Conservation (phyloP, 108 stramenopile genomes). For the Schizochytrium sp. region DNA sequence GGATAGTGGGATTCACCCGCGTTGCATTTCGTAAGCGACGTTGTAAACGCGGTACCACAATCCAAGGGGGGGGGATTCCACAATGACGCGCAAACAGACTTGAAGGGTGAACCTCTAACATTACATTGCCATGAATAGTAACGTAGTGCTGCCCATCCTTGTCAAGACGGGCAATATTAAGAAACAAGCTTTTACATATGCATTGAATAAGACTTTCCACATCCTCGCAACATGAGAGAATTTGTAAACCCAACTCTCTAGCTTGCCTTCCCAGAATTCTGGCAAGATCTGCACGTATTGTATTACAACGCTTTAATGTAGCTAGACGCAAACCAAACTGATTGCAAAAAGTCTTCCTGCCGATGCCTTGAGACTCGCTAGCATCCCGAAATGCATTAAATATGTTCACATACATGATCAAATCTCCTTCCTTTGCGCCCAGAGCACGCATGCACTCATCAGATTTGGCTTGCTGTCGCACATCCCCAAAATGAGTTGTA, state of each 20-base stretch:
- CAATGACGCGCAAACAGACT: not conserved
- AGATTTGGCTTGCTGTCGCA: not conserved
- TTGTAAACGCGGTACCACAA: not conserved
- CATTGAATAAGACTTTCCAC: not conserved
- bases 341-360: not conserved
- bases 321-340: not conserved
- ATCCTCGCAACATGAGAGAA: conserved; percentile 1
- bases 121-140: not conserved
- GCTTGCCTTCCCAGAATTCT: not conserved
- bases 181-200: not conserved
- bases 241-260: not conserved
- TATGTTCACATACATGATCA: conserved; percentile 22
- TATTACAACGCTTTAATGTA: not conserved
- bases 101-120: not conserved
- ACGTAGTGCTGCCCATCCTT: not conserved
- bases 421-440: not conserved
- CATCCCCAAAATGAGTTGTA: not conserved
- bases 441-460: not conserved
- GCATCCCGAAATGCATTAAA: not conserved
- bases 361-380: not conserved
- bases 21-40: not conserved
- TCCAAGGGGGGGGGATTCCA: conserved; percentile 16
- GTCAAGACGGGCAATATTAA: not conserved
- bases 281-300: not conserved
- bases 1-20: not conserved